Evolutionary conservation across 2,329 filamentous ascomycete species (phyloP).

Genomic region (Pyricularia pennisetigena): DNA sequence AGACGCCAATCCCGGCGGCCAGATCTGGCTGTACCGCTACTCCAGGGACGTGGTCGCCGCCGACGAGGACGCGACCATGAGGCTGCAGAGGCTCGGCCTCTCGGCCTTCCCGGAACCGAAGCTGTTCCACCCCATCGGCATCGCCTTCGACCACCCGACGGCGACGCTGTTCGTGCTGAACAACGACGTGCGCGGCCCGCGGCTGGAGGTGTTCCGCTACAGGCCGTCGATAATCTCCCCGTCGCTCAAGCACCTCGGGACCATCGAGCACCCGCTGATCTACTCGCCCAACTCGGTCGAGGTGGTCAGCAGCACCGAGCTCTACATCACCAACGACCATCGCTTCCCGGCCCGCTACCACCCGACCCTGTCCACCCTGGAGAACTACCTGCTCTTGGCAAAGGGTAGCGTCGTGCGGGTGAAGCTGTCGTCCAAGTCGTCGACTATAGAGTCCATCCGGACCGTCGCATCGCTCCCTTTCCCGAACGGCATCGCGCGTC

Average conservation of each 20-base stretch:
- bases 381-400: constrained; percentile 20
- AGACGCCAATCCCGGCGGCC: constrained; percentile 11
- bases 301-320: constrained; percentile 21
- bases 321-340: constrained; percentile 32
- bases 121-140: constrained; percentile 29
- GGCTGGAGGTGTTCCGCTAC: constrained; percentile 29
- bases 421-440: constrained; percentile 10
- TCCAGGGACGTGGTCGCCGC: background rate
- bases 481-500: constrained; percentile 29
- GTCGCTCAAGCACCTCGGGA: constrained; percentile 23
- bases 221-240: constrained; percentile 14
- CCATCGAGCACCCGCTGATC: constrained; percentile 27
- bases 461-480: constrained; percentile 25
- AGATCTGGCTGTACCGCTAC: constrained; percentile 28
- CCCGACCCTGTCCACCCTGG: constrained; percentile 17
- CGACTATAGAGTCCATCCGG: constrained; percentile 12
- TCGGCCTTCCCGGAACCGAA: constrained; percentile 7
- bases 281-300: constrained; percentile 28
- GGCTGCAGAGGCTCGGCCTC: background rate
- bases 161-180: constrained; percentile 26
- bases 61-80: background rate
- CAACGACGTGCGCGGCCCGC: constrained; percentile 23
- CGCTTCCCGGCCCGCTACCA: constrained; percentile 18
- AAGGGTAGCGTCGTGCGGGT: constrained; percentile 24
- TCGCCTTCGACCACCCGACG: constrained; percentile 24